Evolutionary conservation across 371 early-diverging fungal genomes (phyloP).

Genomic region (Mortierella sp.): DNA sequence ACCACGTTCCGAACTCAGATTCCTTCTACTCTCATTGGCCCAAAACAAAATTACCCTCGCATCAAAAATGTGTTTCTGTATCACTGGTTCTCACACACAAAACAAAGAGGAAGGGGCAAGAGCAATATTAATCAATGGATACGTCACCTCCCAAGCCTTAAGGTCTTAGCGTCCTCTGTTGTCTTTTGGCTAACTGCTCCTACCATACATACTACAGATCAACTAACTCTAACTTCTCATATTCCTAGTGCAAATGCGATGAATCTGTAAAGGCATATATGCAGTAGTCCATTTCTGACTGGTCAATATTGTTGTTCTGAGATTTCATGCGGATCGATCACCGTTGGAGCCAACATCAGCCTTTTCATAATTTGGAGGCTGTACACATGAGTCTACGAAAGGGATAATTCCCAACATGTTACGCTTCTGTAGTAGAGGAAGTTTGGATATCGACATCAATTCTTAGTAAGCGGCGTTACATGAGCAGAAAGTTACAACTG

Average conservation of each 20-base stretch:
- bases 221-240: slow-evolving; percentile 40
- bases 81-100: not conserved
- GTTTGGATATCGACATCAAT: not conserved
- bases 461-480: not conserved
- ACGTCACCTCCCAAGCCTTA: not conserved
- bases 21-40: slow-evolving; percentile 13
- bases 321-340: slow-evolving; percentile 2
- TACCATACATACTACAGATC: slow-evolving; percentile 45
- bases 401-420: slow-evolving; percentile 30
- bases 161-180: not conserved
- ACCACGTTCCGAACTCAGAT: slow-evolving; percentile 26
- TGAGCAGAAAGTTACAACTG: not conserved
- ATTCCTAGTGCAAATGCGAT: slow-evolving; percentile 33
- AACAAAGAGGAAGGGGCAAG: not conserved
- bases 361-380: slow-evolving; percentile 50
- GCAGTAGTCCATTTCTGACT: slow-evolving; percentile 34
- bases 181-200: not conserved
- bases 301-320: slow-evolving; percentile 5
- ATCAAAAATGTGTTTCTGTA: not conserved
- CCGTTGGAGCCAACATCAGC: slow-evolving; percentile 40
- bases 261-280: slow-evolving; percentile 49
- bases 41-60: not conserved
- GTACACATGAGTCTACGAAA: slow-evolving; percentile 18
- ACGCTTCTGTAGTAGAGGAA: slow-evolving; percentile 17
- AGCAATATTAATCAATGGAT: not conserved